A percentile compares a stretch with the other conserved stretches of the same genome.
Conservation (phyloP, 179 eudicot genomes). For the Beta macrorhiza region DNA sequence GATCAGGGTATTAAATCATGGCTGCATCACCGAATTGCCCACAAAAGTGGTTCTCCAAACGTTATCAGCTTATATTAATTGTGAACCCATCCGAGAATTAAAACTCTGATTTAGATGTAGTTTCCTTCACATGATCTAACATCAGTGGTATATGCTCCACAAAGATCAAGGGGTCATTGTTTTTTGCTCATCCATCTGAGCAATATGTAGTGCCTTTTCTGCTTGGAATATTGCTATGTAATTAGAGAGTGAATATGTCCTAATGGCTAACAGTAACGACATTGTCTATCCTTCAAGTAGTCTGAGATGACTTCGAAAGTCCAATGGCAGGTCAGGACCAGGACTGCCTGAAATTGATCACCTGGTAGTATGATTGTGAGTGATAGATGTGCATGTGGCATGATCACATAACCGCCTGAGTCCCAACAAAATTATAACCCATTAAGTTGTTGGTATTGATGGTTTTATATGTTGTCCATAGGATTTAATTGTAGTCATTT, state of each 20-base stretch:
- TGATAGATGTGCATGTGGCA: not conserved
- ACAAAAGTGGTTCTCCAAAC: too few species aligned
- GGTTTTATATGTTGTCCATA: not conserved
- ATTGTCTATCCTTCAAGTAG: not conserved
- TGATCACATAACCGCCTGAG: not conserved
- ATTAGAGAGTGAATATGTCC: not conserved
- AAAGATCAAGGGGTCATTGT: not conserved
- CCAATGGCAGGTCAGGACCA: not conserved
- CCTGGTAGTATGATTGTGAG: not conserved
- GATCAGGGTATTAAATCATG: too few species aligned
- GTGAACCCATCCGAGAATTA: too few species aligned
- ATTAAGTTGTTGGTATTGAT: not conserved
- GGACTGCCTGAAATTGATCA: slow-evolving; percentile 5
- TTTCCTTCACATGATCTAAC: not conserved
- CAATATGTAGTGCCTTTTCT: not conserved
- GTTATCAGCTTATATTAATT: too few species aligned
- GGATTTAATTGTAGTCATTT: not conserved
- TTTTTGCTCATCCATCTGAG: not conserved
- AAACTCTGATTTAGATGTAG: not conserved
- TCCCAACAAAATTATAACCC: not conserved
- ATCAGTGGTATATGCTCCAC: not conserved
- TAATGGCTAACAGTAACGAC: not conserved
- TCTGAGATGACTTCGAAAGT: slow-evolving; percentile 7
- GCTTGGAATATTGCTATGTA: slow-evolving; percentile 1
- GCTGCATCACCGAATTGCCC: too few species aligned